These are phyloP conservation scores for Micromonas commoda DNA, from an alignment of 139 green algal genomes.

Conservation along the genomic window DNA sequence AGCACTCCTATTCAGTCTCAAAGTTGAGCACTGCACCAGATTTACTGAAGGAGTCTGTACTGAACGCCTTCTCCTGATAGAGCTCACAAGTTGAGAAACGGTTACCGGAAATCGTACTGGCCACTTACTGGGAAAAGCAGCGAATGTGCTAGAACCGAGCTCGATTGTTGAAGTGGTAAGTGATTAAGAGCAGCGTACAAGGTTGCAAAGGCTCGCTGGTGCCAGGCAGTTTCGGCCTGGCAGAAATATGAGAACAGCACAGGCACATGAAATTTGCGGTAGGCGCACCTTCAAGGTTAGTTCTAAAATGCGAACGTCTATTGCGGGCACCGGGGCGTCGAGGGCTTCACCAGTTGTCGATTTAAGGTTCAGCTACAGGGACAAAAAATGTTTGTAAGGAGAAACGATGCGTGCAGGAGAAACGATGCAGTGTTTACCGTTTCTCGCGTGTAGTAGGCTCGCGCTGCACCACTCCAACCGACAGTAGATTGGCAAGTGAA, in stretches of 20 bases:
- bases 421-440: not conserved
- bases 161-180: too few species aligned
- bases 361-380: not conserved
- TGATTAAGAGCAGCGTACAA: too few species aligned
- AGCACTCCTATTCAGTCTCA: too few species aligned
- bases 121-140: too few species aligned
- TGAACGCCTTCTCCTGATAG: too few species aligned
- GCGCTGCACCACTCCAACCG: not conserved
- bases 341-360: not conserved
- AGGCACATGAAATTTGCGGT: not conserved
- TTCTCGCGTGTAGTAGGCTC: slow-evolving; percentile 15
- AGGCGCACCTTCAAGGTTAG: too few species aligned
- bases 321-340: not conserved
- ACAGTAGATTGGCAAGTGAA: not conserved
- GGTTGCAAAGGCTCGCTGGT: too few species aligned
- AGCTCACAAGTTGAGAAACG: too few species aligned
- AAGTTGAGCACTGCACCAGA: too few species aligned
- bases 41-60: too few species aligned
- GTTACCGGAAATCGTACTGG: too few species aligned
- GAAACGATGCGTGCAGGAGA: not conserved
- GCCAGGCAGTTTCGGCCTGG: not conserved
- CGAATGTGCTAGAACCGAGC: too few species aligned
- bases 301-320: not conserved
- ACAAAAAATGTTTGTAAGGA: not conserved
- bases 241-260: not conserved